A percentile compares a stretch with the other conserved stretches of the same genome.
These are phyloP conservation scores for Tubosaeta sp. DNA, from an alignment of 768 basidiomycete species.

Conservation along the genomic window DNA sequence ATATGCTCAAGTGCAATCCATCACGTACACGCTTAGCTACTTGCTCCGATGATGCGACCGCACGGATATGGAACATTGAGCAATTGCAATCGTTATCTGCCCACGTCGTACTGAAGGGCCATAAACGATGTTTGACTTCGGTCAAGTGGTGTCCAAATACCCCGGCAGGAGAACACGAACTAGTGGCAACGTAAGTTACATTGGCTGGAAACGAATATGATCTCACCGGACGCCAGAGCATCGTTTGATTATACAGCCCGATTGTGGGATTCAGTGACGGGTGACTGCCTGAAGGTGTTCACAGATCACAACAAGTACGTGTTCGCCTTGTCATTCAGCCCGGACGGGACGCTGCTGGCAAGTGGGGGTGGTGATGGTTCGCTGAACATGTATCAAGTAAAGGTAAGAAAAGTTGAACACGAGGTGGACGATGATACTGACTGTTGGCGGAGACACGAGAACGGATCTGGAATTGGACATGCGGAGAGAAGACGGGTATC, in stretches of 20 bases:
- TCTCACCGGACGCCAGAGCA: slow-evolving; percentile 40
- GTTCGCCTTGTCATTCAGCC: slow-evolving; percentile 73
- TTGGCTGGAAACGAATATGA: not conserved
- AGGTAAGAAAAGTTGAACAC: slow-evolving; percentile 45
- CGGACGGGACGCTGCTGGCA: slow-evolving; percentile 65
- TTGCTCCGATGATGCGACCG: slow-evolving; percentile 78
- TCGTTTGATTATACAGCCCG: slow-evolving; percentile 80
- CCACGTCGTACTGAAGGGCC: slow-evolving; percentile 51
- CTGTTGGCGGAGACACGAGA: slow-evolving; percentile 35
- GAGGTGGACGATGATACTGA: slow-evolving; percentile 4
- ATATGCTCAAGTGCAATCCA: slow-evolving; percentile 68
- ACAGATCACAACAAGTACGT: slow-evolving; percentile 67
- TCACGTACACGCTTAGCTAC: slow-evolving; percentile 67
- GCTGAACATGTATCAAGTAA: slow-evolving; percentile 65
- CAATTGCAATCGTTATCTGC: slow-evolving; percentile 30
- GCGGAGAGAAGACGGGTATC: slow-evolving; percentile 58
- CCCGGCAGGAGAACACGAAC: slow-evolving; percentile 47
- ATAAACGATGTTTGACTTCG: slow-evolving; percentile 58
- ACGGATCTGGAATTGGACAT: slow-evolving; percentile 63
- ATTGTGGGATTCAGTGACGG: slow-evolving; percentile 78
- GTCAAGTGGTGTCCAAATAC: slow-evolving; percentile 65
- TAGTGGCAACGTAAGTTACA: slow-evolving; percentile 64
- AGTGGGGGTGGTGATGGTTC: slow-evolving; percentile 79
- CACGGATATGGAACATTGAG: slow-evolving; percentile 70
- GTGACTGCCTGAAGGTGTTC: slow-evolving; percentile 70